Conservation (phyloP, 768 basidiomycete genomes). For the Lentinula raphanica region DNA sequence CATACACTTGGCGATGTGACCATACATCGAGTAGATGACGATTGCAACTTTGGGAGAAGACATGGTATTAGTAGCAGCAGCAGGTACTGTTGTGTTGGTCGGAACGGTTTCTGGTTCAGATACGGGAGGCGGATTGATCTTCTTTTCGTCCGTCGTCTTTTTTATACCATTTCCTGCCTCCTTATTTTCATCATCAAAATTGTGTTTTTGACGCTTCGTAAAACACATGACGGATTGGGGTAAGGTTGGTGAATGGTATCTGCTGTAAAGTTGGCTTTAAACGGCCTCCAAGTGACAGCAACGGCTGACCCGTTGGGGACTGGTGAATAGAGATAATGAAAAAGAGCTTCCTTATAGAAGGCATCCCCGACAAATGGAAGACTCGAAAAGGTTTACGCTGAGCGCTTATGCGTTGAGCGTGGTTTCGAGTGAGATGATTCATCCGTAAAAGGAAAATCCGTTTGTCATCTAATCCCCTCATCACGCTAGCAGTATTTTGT, state of each 20-base stretch:
- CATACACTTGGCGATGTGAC: conserved; percentile 66
- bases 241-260: too few relatives aligned
- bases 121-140: conserved; percentile 2
- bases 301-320: not conserved
- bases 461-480: not conserved
- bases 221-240: conserved; percentile 27
- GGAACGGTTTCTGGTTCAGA: conserved; percentile 14
- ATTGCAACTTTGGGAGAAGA: conserved; percentile 58
- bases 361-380: not conserved
- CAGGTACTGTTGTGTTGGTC: conserved; percentile 7
- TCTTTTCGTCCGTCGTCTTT: conserved; percentile 3
- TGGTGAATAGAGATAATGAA: not conserved
- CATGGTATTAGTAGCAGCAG: conserved; percentile 24
- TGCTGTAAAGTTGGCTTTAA: too few relatives aligned
- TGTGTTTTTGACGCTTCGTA: conserved; percentile 30
- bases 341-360: not conserved
- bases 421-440: not conserved
- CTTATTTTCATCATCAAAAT: conserved; percentile 22
- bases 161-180: conserved; percentile 3
- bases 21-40: conserved; percentile 69
- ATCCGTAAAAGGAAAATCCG: not conserved
- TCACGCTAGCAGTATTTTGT: not conserved
- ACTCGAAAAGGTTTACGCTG: not conserved
- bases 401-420: not conserved
- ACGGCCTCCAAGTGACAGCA: not conserved